Conservation (phyloP, 306 rosid genomes). For the Ceratonia siliqua region DNA sequence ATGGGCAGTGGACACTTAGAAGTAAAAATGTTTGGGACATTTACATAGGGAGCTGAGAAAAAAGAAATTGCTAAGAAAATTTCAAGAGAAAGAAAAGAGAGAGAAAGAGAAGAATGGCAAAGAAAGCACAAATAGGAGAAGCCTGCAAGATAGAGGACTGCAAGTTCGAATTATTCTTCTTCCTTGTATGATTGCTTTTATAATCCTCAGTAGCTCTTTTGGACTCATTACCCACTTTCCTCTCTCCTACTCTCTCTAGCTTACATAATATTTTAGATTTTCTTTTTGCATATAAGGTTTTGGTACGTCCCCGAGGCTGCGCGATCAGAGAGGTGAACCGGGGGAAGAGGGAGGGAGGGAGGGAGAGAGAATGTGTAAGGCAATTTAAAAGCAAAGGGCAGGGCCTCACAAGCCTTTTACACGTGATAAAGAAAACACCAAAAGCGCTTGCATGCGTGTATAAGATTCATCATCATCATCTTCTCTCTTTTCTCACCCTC, state of each 20-base stretch:
- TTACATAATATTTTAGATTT: not conserved
- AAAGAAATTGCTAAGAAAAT: constrained; percentile 3
- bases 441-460: constrained; percentile 81
- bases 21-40: constrained; percentile 11
- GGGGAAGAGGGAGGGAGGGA: constrained; percentile 4
- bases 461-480: constrained; percentile 56
- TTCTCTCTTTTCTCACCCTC: constrained; percentile 39
- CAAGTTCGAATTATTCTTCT: constrained; percentile 85
- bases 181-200: constrained; percentile 67
- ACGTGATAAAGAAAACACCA: constrained; percentile 82
- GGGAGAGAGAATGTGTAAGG: not conserved
- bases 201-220: constrained; percentile 55
- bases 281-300: constrained; percentile 33
- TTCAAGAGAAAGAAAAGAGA: not conserved
- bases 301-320: constrained; percentile 74
- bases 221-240: constrained; percentile 43
- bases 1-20: constrained; percentile 22
- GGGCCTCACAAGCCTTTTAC: constrained; percentile 58
- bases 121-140: constrained; percentile 40
- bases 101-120: not conserved
- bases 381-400: constrained; percentile 35
- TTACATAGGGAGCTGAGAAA: constrained; percentile 32
- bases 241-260: not conserved
- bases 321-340: constrained; percentile 41
- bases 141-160: constrained; percentile 62